Evolutionary conservation across 225 moss, liverwort and hornwort species (phyloP), one percentile per base, ranked within the genome.

Genomic region (Straminergon stramineum): DNA sequence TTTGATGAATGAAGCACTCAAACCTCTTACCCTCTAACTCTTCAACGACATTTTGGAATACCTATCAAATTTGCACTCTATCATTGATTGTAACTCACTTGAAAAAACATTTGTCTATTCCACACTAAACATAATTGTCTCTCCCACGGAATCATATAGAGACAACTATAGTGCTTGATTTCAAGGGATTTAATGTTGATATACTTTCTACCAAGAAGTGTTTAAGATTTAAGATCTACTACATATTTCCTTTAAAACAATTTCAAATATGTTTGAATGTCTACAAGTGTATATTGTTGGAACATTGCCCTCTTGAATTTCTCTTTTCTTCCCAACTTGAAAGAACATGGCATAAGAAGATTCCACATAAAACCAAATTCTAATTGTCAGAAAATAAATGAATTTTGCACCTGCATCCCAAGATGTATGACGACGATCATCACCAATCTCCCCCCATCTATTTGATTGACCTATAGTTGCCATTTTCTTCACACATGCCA

Each of bases 341-440:
- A 82, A 82, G 20, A 61, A 1, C 13, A 82, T 23, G 5, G 43
- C 35, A 75, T 21, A 11, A 13, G 5, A 75, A 9, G 43, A 26
- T 26, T 39, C 4, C 1, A 66, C 4, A 52, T 12, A 45, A 79
- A 11, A 56, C 2, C 30, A 41, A 66, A 58, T 15, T 53, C 24
- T 31, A 28, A 41, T 19, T 41, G 5, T 80, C 6, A 80, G 0
- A 6, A 79, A 70, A 39, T 51, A n/a, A 69, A 81, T 64, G 21
- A 73, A 43, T 13, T 80, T 84, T 68, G 61, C n/a, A 92, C 92
- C 87, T 92, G 84, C 91, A 84, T 92, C 69, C 75, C 55, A 62
- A 75, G 91, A 91, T 81, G 90, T 89, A 18, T 76, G 90, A 21
- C 34, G 32, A 0, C 62, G 56, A 64, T 91, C 91, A 10, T 91